A percentile compares a stretch with the other conserved stretches of the same genome.
Conservation (phyloP, 106 monocot species). For the Gastrodia elata region DNA sequence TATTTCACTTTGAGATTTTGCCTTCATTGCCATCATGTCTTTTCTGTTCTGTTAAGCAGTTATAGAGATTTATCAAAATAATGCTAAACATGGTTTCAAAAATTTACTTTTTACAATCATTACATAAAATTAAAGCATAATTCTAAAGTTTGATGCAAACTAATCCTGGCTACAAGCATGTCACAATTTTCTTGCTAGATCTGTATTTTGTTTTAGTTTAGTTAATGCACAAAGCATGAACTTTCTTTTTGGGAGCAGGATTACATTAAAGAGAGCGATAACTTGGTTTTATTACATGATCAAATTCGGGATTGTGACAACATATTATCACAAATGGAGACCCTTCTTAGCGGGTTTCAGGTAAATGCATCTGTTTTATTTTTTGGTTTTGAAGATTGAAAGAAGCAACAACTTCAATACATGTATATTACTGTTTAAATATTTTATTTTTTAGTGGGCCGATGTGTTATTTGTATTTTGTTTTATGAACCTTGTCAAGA, state of each 20-base stretch:
- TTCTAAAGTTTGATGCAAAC: background rate
- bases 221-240: background rate
- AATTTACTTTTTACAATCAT: background rate
- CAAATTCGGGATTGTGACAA: slow-evolving; percentile 95
- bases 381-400: background rate
- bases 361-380: slow-evolving; percentile 27
- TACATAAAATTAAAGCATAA: background rate
- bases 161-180: background rate
- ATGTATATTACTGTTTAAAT: background rate
- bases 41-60: background rate
- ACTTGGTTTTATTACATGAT: slow-evolving; percentile 77
- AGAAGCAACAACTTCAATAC: background rate
- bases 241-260: slow-evolving; percentile 44
- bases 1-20: background rate
- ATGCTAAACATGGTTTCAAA: background rate
- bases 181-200: background rate
- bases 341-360: slow-evolving; percentile 95
- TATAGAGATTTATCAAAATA: background rate
- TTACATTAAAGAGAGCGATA: slow-evolving; percentile 94
- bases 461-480: background rate
- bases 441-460: background rate
- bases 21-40: background rate
- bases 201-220: background rate
- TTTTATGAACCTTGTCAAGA: background rate
- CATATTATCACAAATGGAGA: slow-evolving; percentile 97